Conservation (phyloP, 2,329 filamentous ascomycete genomes). For the Nigrograna mackinnonii region DNA sequence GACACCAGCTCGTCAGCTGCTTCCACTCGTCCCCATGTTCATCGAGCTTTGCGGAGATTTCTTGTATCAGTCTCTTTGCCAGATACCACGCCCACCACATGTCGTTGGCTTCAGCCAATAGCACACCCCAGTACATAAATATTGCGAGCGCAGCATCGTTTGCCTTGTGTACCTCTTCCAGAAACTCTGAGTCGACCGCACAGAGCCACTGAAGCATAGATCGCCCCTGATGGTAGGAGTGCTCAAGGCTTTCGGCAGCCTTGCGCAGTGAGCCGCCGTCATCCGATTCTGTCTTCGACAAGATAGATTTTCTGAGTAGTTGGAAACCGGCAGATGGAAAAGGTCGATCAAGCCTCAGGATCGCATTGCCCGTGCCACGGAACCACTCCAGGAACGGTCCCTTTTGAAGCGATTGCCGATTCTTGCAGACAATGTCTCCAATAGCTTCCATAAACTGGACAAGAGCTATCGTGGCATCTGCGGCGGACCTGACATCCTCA, state of each 20-base stretch:
- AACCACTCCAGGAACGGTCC: too few relatives aligned
- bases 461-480: conserved; percentile 10
- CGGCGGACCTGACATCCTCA: background rate
- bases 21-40: conserved; percentile 4
- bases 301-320: conserved; percentile 8
- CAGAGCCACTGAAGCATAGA: background rate
- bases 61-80: conserved; percentile 12
- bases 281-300: background rate
- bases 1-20: conserved; percentile 9
- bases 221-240: background rate
- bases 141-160: conserved; percentile 11
- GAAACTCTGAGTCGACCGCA: conserved; percentile 7
- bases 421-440: conserved; percentile 7
- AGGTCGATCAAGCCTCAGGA: conserved; percentile 4
- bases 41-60: conserved; percentile 11
- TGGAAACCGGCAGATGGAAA: conserved; percentile 5
- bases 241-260: conserved; percentile 1
- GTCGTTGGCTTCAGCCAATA: conserved; percentile 10
- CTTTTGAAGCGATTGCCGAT: conserved; percentile 9
- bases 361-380: conserved; percentile 4
- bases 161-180: conserved; percentile 9
- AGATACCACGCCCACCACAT: conserved; percentile 17
- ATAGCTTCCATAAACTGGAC: conserved; percentile 14
- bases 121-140: conserved; percentile 19
- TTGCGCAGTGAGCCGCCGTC: background rate